phyloP scores from a whole-genome alignment of 768 basidiomycete species.

The Hortiboletus flavorubellus region DNA sequence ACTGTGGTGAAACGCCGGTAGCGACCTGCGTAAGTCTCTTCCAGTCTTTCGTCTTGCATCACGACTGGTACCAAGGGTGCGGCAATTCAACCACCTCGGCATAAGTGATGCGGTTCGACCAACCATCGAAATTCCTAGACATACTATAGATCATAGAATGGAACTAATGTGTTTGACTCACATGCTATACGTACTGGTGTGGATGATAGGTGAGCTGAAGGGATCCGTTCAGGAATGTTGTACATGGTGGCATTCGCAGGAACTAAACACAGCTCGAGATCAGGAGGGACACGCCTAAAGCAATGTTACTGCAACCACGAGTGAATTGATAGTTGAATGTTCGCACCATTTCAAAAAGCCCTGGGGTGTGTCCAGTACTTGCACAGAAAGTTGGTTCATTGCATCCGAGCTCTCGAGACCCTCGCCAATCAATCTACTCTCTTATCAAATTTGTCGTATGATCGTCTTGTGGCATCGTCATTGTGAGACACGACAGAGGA shows the following conservation, averaged over 20 bases:
- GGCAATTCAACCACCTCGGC: slow-evolving; percentile 1
- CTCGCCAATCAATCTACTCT: slow-evolving; percentile 4
- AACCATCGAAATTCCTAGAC: background rate
- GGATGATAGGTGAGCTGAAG: no score
- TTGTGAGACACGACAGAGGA: background rate
- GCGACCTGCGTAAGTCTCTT: slow-evolving; percentile 16
- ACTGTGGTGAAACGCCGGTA: slow-evolving; percentile 6
- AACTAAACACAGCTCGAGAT: no score
- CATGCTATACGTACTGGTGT: background rate
- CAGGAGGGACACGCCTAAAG: no score
- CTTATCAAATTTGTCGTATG: slow-evolving; percentile 9
- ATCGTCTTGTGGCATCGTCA: background rate
- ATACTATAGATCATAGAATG: background rate
- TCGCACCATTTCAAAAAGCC: no score
- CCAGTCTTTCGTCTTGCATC: background rate
- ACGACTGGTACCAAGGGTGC: background rate
- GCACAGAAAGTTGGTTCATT: no score
- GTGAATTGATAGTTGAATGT: no score
- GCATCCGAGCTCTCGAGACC: background rate
- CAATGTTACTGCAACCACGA: no score
- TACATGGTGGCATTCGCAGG: no score
- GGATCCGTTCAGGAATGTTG: no score
- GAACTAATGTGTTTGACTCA: background rate
- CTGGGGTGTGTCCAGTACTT: no score
- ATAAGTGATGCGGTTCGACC: background rate